Base-by-base conservation (phyloP, 2,329 filamentous ascomycete genomes). In the Ceratocystis variospora region DNA sequence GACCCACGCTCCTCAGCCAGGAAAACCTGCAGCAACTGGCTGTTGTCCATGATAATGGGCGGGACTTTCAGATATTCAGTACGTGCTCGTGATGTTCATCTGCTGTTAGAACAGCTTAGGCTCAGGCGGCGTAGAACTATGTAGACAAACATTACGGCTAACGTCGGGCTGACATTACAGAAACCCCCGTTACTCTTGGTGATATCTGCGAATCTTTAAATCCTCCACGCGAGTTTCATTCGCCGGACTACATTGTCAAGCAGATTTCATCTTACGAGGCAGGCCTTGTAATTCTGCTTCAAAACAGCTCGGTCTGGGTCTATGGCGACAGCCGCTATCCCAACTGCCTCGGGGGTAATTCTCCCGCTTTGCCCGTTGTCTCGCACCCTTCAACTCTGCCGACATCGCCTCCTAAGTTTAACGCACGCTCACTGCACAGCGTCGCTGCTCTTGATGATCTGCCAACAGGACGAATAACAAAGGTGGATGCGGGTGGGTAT, bases 261-360 rank as follows among this genome's bases (percentile, higher is more conserved):
- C 78, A 83, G 65, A 70, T 81, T 1, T 76, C 74, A 19, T 76
- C 79, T 17, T 82, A 78, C 69, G 77, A 80, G 55, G 74, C 78
- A 0, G 81, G 81, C 0, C 82, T 83, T 70, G 74, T 77, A 3
- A 76, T 79, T 15, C 73, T 83, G 5, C 73, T 78, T 1, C 66
- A 75, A 0, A 71, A 76, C 10, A 79, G 77, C n/a, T 71, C 73
- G 1, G 79, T 83, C 31, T 78, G 75, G 69, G 81, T 80, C 0
- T 77, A 79, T 72, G 86, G 86, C 6, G 85, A 88, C 70, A 74
- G 78, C 61, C 80, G 86, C 17, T 86, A 83, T 70, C 73, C 76
- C 33, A 75, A 78, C 45, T 83, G 81, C 66, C 79, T 88, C 33
- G 61, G 61, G 1, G 46, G 25, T 1, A 44, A 33, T 12, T 45